These are phyloP conservation scores for Fomitopsis pinicola DNA, from an alignment of 1,284 basidiomycete genomes.

Conservation along the genomic window DNA sequence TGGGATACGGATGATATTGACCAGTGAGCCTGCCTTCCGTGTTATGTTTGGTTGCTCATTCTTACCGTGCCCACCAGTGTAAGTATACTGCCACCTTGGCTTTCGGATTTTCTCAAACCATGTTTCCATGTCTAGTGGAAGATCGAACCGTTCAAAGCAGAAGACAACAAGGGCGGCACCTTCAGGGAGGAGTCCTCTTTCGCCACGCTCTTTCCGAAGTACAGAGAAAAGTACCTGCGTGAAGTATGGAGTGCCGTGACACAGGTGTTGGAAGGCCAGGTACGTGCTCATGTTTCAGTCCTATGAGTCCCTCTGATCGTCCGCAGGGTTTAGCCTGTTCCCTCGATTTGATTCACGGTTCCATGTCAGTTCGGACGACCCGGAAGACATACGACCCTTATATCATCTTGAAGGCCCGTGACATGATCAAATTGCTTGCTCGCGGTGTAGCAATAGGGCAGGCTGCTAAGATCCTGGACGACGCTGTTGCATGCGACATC, in stretches of 20 bases:
- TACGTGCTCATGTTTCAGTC: conserved; percentile 29
- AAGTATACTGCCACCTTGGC: conserved; percentile 7
- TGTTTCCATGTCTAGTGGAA: conserved; percentile 70
- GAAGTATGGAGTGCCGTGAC: conserved; percentile 97
- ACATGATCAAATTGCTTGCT: conserved; percentile 93
- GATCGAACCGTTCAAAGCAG: conserved; percentile 71
- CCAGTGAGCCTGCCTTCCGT: conserved; percentile 64
- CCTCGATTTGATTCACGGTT: conserved; percentile 93
- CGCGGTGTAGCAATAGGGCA: conserved; percentile 84
- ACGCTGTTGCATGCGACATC: conserved; percentile 91
- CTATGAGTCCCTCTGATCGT: not conserved
- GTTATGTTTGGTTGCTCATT: conserved; percentile 3
- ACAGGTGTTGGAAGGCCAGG: conserved; percentile 78
- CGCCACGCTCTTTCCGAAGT: conserved; percentile 98
- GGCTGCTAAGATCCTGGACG: conserved; percentile 89
- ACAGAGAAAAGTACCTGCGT: conserved; percentile 93
- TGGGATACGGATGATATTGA: conserved; percentile 99
- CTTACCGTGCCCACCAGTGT: conserved; percentile 17
- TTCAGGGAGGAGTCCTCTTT: conserved; percentile 97
- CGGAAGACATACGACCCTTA: conserved; percentile 98
- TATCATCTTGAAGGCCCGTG: conserved; percentile 92
- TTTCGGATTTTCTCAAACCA: conserved; percentile 7
- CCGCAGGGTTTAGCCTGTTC: conserved; percentile 83
- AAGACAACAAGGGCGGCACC: conserved; percentile 77
- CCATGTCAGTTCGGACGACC: conserved; percentile 96